A percentile compares a stretch with the other conserved stretches of the same genome.
Evolutionary conservation across 2,329 filamentous ascomycete genomes (phyloP).

Genomic region (Cercospora zeina): DNA sequence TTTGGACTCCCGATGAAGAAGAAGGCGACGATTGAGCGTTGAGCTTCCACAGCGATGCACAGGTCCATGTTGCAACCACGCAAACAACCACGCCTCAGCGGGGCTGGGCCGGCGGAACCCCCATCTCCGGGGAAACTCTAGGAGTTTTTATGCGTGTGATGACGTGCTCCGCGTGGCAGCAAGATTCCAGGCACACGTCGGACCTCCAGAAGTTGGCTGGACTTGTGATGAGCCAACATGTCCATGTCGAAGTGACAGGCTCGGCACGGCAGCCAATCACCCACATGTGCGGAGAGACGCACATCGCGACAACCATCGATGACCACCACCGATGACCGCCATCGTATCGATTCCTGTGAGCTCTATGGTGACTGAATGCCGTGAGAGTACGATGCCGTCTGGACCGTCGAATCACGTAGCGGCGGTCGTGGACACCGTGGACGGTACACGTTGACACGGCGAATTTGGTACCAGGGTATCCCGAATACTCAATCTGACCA

Average conservation of each 20-base stretch:
- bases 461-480: not conserved
- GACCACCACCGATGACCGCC: conserved; percentile 1
- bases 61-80: conserved; percentile 9
- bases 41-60: conserved; percentile 10
- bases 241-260: not conserved
- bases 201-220: not conserved
- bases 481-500: not conserved
- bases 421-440: not conserved
- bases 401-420: not conserved
- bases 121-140: not conserved
- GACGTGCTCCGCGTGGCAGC: conserved; percentile 16
- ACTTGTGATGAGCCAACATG: conserved; percentile 11
- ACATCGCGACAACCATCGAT: not conserved
- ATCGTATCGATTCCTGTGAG: not conserved
- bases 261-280: not conserved
- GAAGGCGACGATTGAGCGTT: not conserved
- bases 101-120: not conserved
- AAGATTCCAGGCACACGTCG: conserved; percentile 1
- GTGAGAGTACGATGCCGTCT: not conserved
- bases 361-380: not conserved
- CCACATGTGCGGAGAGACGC: not conserved
- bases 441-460: not conserved
- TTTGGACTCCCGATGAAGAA: conserved; percentile 1
- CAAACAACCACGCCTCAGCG: conserved; percentile 8
- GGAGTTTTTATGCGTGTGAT: conserved; percentile 2